A percentile compares a stretch with the other conserved stretches of the same genome.
Conservation (phyloP, 768 basidiomycete genomes). For the Glaciozyma martinii region DNA sequence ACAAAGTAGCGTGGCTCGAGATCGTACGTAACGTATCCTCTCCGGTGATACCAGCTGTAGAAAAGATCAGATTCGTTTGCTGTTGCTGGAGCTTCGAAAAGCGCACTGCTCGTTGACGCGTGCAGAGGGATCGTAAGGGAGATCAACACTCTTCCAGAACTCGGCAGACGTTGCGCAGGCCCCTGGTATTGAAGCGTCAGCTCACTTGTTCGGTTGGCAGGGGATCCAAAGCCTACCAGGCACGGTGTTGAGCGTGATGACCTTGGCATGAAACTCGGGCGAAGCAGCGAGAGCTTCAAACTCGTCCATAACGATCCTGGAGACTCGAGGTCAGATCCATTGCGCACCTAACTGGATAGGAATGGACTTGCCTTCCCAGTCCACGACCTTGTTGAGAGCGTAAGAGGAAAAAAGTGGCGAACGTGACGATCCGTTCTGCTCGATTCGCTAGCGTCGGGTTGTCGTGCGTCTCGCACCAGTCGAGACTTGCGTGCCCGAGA, state of each 20-base stretch:
- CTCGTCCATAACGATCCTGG: slow-evolving; percentile 20
- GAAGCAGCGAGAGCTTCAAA: slow-evolving; percentile 4
- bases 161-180: neutral
- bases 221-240: neutral
- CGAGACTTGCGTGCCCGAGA: slow-evolving; percentile 14
- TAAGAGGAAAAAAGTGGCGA: slow-evolving; percentile 23
- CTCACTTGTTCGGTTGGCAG: too few species aligned
- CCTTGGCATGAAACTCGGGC: neutral
- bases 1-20: too few species aligned
- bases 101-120: slow-evolving; percentile 8
- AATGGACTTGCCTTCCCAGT: slow-evolving; percentile 5
- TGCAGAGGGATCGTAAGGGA: neutral
- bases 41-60: slow-evolving; percentile 15
- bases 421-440: neutral
- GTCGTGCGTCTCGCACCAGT: neutral
- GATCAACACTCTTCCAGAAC: slow-evolving; percentile 8
- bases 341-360: too few species aligned
- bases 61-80: neutral
- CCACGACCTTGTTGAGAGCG: slow-evolving; percentile 14
- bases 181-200: too few species aligned
- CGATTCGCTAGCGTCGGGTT: slow-evolving; percentile 3
- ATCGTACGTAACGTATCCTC: slow-evolving; percentile 4
- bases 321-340: too few species aligned
- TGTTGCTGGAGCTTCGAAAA: neutral
- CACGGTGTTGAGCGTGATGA: slow-evolving; percentile 22